A percentile compares a stretch with the other conserved stretches of the same genome.
Conservation (phyloP, 352 stramenopile genomes). For the Phytophthora quininea region DNA sequence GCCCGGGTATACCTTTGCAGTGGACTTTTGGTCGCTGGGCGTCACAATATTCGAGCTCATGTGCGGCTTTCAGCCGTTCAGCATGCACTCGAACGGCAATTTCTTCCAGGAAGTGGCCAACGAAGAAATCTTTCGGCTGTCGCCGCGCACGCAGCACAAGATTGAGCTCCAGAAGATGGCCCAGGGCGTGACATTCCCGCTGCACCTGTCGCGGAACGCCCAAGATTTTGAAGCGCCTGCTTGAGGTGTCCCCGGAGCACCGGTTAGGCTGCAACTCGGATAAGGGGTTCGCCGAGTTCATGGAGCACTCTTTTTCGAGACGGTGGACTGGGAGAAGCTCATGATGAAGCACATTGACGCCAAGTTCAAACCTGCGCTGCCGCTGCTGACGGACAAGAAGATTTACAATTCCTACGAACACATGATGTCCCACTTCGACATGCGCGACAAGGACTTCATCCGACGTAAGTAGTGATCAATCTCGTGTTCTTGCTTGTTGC, state of each 20-base stretch:
- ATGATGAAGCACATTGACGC: conserved; percentile 90
- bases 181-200: conserved; percentile 65
- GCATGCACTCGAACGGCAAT: conserved; percentile 66
- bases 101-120: conserved; percentile 84
- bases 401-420: conserved; percentile 88
- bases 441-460: conserved; percentile 85
- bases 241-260: conserved; percentile 79
- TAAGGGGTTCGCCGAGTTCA: conserved; percentile 87
- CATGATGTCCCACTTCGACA: conserved; percentile 90
- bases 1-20: conserved; percentile 74
- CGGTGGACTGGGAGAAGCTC: conserved; percentile 84
- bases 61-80: conserved; percentile 87
- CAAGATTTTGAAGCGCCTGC: conserved; percentile 79
- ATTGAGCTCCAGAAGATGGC: conserved; percentile 85
- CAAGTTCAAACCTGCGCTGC: conserved; percentile 74
- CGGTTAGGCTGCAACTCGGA: conserved; percentile 75
- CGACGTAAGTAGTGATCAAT: conserved; percentile 58
- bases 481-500: no score
- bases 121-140: conserved; percentile 78
- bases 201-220: conserved; percentile 63
- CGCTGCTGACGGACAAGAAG: conserved; percentile 76
- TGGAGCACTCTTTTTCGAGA: conserved; percentile 91
- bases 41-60: conserved; percentile 91
- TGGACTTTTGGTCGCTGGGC: conserved; percentile 86
- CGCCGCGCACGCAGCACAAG: conserved; percentile 75